A percentile compares a stretch with the other conserved stretches of the same genome.
phyloP scores from a whole-genome alignment of 306 rosid species.

The Cercis canadensis region DNA sequence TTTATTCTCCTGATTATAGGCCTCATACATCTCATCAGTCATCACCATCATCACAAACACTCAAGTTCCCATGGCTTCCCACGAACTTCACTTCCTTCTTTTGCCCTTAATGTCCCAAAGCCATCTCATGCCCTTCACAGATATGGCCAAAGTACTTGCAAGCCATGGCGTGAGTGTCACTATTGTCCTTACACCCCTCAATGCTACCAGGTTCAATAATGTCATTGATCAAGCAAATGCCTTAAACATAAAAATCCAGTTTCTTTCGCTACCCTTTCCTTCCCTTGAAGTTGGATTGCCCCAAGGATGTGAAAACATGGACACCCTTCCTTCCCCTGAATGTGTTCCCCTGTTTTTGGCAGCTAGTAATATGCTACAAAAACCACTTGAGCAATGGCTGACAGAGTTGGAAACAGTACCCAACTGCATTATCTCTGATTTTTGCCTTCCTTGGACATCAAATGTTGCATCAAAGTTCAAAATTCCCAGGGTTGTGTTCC shows the following conservation, averaged over 20 bases:
- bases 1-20: no score
- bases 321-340: slow-evolving; percentile 50
- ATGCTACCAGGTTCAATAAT: slow-evolving; percentile 54
- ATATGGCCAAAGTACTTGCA: slow-evolving; percentile 62
- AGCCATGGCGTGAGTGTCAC: slow-evolving; percentile 55
- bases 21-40: background rate
- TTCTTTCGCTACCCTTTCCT: slow-evolving; percentile 60
- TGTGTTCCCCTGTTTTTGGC: slow-evolving; percentile 25
- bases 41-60: background rate
- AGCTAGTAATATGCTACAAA: slow-evolving; percentile 39
- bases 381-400: slow-evolving; percentile 59
- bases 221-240: slow-evolving; percentile 44
- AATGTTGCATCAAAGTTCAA: slow-evolving; percentile 51
- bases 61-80: slow-evolving; percentile 42
- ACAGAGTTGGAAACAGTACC: slow-evolving; percentile 39
- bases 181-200: slow-evolving; percentile 66
- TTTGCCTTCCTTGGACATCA: slow-evolving; percentile 58
- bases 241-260: slow-evolving; percentile 42
- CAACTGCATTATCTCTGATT: slow-evolving; percentile 61
- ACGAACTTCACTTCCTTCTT: slow-evolving; percentile 61
- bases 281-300: slow-evolving; percentile 65
- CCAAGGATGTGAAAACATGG: slow-evolving; percentile 64
- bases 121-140: slow-evolving; percentile 79
- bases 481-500: slow-evolving; percentile 64
- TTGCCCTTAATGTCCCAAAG: slow-evolving; percentile 83